Evolutionary conservation across 495 filamentous ascomycete genomes (phyloP).

Genomic region (Penicillium samsonianum): DNA sequence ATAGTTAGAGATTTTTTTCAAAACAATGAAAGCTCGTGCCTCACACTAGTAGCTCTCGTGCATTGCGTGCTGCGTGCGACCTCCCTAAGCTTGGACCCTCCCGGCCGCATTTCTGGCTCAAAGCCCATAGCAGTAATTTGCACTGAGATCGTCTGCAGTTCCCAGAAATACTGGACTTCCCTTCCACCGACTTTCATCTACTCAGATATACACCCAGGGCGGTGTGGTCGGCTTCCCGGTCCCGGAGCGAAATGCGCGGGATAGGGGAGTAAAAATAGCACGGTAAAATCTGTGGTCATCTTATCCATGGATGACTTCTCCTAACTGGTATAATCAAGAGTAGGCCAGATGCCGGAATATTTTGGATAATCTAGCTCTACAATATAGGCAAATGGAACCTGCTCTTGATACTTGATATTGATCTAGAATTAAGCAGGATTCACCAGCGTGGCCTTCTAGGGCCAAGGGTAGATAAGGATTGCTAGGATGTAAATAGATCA

Average conservation of each 20-base stretch:
- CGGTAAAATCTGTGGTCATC: too few species aligned
- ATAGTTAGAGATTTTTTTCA: not conserved
- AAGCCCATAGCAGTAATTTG: not conserved
- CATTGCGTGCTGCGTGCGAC: conserved; percentile 4
- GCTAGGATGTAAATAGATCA: not conserved
- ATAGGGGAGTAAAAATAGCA: not conserved
- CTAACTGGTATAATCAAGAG: too few species aligned
- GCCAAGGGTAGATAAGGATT: not conserved
- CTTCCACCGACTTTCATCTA: not conserved
- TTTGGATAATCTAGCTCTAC: not conserved
- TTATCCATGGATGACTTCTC: too few species aligned
- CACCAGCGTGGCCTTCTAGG: too few species aligned
- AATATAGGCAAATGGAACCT: not conserved
- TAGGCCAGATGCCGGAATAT: too few species aligned
- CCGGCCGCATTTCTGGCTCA: not conserved
- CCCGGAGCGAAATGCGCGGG: not conserved
- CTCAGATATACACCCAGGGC: not conserved
- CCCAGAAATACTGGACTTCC: not conserved
- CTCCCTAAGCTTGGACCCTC: conserved; percentile 5
- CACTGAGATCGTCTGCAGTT: not conserved
- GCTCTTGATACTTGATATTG: too few species aligned
- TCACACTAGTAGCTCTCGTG: conserved; percentile 4
- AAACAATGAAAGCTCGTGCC: conserved; percentile 8
- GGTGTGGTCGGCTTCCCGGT: conserved; percentile 1
- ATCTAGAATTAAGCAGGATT: too few species aligned